phyloP scores from a whole-genome alignment of 305 asterid species.

The Solanum hybrid region DNA sequence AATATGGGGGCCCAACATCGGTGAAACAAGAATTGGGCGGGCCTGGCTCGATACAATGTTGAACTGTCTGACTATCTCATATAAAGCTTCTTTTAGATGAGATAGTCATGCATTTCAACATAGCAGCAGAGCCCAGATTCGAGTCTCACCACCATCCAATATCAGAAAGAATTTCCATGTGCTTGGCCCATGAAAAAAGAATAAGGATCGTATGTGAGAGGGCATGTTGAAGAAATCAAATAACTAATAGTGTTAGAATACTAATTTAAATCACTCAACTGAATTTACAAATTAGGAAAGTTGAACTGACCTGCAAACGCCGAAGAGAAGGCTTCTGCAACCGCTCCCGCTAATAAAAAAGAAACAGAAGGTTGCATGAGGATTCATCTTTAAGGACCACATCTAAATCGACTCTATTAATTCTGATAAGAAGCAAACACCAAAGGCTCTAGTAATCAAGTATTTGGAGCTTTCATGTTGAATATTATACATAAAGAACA shows the following conservation, averaged over 20 bases:
- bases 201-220: background rate
- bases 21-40: background rate
- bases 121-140: background rate
- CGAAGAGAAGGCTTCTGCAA: slow-evolving; percentile 96
- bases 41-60: background rate
- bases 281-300: slow-evolving; percentile 1
- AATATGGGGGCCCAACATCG: background rate
- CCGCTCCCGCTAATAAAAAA: slow-evolving; percentile 61
- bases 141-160: background rate
- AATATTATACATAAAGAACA: background rate
- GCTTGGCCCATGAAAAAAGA: background rate
- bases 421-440: background rate
- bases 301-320: slow-evolving; percentile 75
- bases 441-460: background rate
- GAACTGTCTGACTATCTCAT: background rate
- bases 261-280: background rate
- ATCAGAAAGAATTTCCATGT: background rate
- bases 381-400: slow-evolving; percentile 6
- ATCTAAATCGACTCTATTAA: background rate
- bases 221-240: background rate
- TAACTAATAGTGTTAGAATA: background rate
- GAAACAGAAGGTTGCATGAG: slow-evolving; percentile 11
- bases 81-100: background rate
- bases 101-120: background rate
- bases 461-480: background rate